Evolutionary conservation across 1,284 basidiomycete genomes (phyloP), one percentile per base, ranked within the genome.

Genomic region (Pterula multifida): DNA sequence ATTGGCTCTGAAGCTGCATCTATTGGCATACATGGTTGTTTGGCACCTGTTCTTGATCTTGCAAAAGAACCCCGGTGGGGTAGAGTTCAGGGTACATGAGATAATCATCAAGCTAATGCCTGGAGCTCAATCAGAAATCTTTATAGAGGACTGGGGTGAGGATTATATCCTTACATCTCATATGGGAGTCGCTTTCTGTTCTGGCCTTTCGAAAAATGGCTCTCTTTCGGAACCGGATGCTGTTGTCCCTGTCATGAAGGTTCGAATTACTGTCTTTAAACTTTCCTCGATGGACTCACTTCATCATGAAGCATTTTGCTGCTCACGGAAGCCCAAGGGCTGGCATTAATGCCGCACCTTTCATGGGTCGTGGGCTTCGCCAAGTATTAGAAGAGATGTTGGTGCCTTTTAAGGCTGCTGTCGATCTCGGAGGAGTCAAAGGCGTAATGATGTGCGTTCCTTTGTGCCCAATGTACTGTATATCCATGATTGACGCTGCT

Each of bases 61-160:
- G 62, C 57, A 26, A 62, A 61, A 50, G 62, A 63, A 22, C 55
- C 60, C 23, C 52, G 62, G 12, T 63, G 62, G 62, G 62, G 62
- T 13, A 53, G 61, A 23, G 59, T 58, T 9, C 60, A 62, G 53
- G 61, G 58, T 57, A 45, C 9, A 47, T n/a, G 15, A 21, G 12
- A 32, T 32, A 32, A 32, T 6, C 28, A 32, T 32, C 6, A 32
- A 32, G 6, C 28, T 15, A 32, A 32, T 32, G 28, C 28, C 15
- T 32, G n/a, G n/a, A n/a, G n/a, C n/a, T n/a, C n/a, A 15, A 32
- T 32, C 15, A 32, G n/a, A n/a, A n/a, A 6, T 32, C 11, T 44
- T 19, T n/a, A 2, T 44, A 61, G 60, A 61, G 55, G 59, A 55
- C 32, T 61, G 55, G 55, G 60, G 60, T 26, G 60, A 61, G 53